Percentiles rank a stretch among this genome's conserved stretches.
Conservation (phyloP, 176 grass and related monocot species). For the Bolboschoenus planiculmis region DNA sequence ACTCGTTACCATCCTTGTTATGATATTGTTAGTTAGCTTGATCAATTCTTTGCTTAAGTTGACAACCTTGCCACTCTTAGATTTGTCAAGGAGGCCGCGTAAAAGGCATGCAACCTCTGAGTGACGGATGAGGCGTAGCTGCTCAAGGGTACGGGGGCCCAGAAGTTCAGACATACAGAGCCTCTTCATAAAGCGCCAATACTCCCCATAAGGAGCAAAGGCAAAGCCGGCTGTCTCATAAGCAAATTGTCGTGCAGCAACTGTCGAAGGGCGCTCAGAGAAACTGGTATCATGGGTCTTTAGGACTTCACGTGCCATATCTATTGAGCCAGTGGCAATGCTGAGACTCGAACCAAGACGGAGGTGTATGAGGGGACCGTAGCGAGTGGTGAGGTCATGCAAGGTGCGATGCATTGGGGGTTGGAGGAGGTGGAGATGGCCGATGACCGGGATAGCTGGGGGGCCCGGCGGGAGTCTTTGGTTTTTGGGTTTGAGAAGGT, state of each 20-base stretch:
- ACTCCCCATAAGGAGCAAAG: conserved; percentile 53
- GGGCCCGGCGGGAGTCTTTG: conserved; percentile 40
- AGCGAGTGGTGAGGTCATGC: conserved; percentile 23
- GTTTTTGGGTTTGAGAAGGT: neutral
- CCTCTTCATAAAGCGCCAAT: conserved; percentile 81
- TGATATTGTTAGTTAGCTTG: conserved; percentile 38
- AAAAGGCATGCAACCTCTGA: conserved; percentile 30
- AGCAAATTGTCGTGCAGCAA: conserved; percentile 35
- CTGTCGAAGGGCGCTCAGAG: conserved; percentile 48
- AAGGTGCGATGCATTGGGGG: conserved; percentile 51
- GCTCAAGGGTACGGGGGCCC: conserved; percentile 53
- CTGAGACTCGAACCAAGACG: conserved; percentile 37
- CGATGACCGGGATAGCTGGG: conserved; percentile 44
- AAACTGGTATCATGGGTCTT: conserved; percentile 37
- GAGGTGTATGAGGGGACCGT: conserved; percentile 44
- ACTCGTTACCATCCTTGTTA: conserved; percentile 46
- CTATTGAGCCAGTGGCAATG: conserved; percentile 38
- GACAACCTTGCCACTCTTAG: neutral
- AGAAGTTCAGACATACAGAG: conserved; percentile 70
- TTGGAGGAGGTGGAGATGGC: conserved; percentile 60
- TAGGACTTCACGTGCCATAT: conserved; percentile 35
- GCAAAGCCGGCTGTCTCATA: conserved; percentile 48
- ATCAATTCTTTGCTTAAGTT: conserved; percentile 50
- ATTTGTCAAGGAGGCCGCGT: neutral
- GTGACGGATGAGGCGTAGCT: conserved; percentile 40